phyloP scores from a whole-genome alignment of 1,284 basidiomycete genomes.

The Rhodotorula sp. region DNA sequence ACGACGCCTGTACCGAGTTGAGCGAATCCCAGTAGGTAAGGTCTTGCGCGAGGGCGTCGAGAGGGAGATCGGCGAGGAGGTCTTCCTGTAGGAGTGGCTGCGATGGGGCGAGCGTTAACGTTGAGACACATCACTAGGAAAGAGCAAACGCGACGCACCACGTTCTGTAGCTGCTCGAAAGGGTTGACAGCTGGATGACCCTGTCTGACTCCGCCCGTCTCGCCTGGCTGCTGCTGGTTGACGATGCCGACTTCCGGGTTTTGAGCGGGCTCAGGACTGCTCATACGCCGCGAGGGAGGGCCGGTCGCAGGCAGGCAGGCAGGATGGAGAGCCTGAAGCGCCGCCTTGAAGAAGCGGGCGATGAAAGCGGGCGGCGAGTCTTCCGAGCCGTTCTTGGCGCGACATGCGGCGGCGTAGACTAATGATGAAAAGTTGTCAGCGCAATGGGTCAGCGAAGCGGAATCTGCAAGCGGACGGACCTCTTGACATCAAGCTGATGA shows the following conservation, averaged over 20 bases:
- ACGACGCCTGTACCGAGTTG: not conserved
- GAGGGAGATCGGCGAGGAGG: no score
- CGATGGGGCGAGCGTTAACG: no score
- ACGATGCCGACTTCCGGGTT: not conserved
- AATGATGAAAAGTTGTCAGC: not conserved
- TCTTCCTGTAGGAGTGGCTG: no score
- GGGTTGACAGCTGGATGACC: no score
- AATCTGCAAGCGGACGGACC: not conserved
- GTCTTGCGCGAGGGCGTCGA: no score
- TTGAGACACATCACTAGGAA: no score
- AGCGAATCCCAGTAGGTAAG: no score
- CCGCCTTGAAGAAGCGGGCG: slow-evolving; percentile 22
- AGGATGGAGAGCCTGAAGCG: slow-evolving; percentile 13
- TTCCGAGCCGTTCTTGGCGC: not conserved
- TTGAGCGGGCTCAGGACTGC: no score
- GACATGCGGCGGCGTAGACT: slow-evolving; percentile 21
- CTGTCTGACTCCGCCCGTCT: not conserved
- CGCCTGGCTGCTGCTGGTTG: not conserved
- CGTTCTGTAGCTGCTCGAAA: no score
- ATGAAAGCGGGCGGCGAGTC: slow-evolving; percentile 20
- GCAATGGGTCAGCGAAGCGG: no score
- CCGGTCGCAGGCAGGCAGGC: not conserved
- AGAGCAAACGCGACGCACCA: no score
- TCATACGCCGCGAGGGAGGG: not conserved
- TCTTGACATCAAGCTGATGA: slow-evolving; percentile 18